Evolutionary conservation across 768 basidiomycete genomes (phyloP).

Genomic region (Tylopilus sp.): DNA sequence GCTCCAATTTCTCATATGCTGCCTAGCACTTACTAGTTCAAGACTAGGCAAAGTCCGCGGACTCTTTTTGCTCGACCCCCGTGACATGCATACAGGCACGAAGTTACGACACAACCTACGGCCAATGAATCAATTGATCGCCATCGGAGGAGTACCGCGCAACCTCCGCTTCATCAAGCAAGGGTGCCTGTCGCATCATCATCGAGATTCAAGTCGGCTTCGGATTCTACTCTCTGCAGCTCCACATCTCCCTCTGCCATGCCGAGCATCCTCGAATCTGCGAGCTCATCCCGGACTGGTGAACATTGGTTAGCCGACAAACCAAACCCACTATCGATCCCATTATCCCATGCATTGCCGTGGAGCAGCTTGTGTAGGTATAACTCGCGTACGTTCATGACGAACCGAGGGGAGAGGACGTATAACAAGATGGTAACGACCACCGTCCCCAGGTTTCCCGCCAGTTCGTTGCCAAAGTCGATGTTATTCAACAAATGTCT

Average conservation of each 20-base stretch:
- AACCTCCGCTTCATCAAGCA: no score
- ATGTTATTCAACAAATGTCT: constrained; percentile 13
- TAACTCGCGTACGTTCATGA: constrained; percentile 18
- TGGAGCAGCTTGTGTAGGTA: not conserved
- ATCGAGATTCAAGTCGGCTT: not conserved
- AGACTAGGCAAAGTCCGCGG: no score
- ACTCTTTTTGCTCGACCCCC: no score
- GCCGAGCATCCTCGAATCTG: not conserved
- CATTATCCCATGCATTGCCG: not conserved
- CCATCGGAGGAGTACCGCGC: no score
- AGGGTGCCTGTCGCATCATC: no score
- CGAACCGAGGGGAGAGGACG: constrained; percentile 18
- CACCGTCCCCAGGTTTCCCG: not conserved
- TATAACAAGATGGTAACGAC: not conserved
- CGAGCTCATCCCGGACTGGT: not conserved
- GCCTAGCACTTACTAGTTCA: no score
- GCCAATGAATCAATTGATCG: no score
- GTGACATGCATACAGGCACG: no score
- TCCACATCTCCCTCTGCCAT: not conserved
- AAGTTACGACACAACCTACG: no score
- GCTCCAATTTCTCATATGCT: no score
- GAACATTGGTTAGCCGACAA: no score
- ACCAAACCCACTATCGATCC: no score
- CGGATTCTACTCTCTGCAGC: constrained; percentile 1
- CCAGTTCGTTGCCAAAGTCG: not conserved